Percentiles rank a stretch among this genome's conserved stretches.
phyloP scores from a whole-genome alignment of 192 early-diverging fungal genomes.

The Jimgerdemannia lactiflua region DNA sequence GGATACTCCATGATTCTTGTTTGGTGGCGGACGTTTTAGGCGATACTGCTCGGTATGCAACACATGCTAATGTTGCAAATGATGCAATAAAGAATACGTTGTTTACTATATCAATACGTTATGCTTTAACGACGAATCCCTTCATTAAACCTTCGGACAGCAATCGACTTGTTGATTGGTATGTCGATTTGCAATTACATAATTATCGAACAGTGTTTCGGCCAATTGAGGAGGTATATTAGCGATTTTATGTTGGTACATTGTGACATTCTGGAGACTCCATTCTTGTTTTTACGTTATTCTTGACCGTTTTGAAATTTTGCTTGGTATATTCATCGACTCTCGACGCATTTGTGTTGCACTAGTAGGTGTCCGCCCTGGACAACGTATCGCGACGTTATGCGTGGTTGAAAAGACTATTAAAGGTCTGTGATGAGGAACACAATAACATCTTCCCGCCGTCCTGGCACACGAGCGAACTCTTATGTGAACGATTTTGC shows the following conservation, averaged over 20 bases:
- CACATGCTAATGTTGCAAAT: neutral
- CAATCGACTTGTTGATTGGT: constrained; percentile 68
- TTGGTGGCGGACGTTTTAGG: constrained; percentile 70
- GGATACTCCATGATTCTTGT: constrained; percentile 71
- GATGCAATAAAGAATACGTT: too few relatives aligned
- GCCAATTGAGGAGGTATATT: constrained; percentile 59
- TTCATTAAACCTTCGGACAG: constrained; percentile 5
- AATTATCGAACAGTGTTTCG: constrained; percentile 84
- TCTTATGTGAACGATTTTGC: constrained; percentile 75
- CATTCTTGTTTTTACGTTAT: neutral
- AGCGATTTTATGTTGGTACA: neutral
- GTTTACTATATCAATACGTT: too few relatives aligned
- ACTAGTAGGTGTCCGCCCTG: constrained; percentile 52
- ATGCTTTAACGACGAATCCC: too few relatives aligned
- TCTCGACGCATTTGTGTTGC: neutral
- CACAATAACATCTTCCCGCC: constrained; percentile 80
- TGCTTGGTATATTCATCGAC: neutral
- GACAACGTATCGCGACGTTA: constrained; percentile 86
- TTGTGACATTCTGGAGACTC: neutral
- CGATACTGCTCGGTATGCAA: constrained; percentile 52
- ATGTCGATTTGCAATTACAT: constrained; percentile 78
- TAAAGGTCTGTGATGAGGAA: constrained; percentile 89
- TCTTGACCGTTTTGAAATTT: neutral
- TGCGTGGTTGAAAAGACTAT: constrained; percentile 88
- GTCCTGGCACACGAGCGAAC: constrained; percentile 72